phyloP scores from a whole-genome alignment of 257 asterid genomes.

The Penstemon eatonii region DNA sequence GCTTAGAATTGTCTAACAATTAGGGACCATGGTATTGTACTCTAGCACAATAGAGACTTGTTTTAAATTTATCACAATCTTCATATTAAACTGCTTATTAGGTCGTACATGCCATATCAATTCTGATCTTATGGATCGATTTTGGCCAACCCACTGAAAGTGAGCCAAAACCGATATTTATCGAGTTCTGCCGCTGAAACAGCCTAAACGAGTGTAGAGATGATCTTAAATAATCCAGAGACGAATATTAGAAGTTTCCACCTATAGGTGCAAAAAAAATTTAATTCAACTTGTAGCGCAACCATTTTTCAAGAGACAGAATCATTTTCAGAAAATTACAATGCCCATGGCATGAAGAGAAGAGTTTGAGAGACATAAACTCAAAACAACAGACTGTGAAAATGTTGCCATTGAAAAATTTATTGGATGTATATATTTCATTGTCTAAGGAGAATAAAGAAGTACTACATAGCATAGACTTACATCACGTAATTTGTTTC shows the following conservation, averaged over 20 bases:
- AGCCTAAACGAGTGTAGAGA: not conserved
- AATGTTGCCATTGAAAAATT: not conserved
- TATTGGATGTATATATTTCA: not conserved
- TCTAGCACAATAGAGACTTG: not conserved
- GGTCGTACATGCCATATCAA: constrained; percentile 5
- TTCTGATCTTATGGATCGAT: too few species aligned
- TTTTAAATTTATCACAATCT: not conserved
- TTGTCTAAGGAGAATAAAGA: not conserved
- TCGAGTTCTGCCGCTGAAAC: too few species aligned
- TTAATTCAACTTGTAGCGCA: not conserved
- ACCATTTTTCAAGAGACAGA: too few species aligned
- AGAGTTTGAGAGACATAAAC: constrained; percentile 5
- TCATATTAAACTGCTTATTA: not conserved
- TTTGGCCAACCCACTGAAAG: too few species aligned
- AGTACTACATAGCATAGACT: constrained; percentile 34
- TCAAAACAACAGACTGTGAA: constrained; percentile 8
- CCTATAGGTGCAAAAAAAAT: not conserved
- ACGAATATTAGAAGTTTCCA: not conserved
- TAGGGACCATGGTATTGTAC: not conserved
- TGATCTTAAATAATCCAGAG: not conserved
- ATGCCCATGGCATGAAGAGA: not conserved
- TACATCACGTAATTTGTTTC: constrained; percentile 93
- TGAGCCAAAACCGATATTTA: too few species aligned
- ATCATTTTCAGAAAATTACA: too few species aligned
- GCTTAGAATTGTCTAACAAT: not conserved